phyloP scores from a whole-genome alignment of 1,284 basidiomycete genomes.

The Heterobasidion occidentale region DNA sequence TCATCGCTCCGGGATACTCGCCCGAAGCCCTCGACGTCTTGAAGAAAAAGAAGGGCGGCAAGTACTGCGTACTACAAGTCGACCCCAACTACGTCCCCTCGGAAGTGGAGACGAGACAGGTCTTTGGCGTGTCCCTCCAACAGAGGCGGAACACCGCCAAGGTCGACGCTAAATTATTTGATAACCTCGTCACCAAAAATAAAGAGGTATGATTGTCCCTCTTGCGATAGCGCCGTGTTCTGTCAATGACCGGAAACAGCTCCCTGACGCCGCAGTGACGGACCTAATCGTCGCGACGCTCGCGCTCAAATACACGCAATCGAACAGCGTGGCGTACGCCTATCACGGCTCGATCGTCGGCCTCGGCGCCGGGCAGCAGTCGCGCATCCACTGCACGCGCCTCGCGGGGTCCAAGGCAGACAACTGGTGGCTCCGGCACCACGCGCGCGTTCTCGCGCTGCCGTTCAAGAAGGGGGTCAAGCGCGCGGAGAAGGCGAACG shows the following conservation, averaged over 20 bases:
- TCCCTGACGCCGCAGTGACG: slow-evolving; percentile 67
- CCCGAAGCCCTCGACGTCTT: slow-evolving; percentile 87
- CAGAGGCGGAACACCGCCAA: slow-evolving; percentile 91
- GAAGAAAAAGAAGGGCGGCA: slow-evolving; percentile 95
- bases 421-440: slow-evolving; percentile 98
- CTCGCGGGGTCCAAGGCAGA: slow-evolving; percentile 98
- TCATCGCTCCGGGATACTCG: slow-evolving; percentile 93
- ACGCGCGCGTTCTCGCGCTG: slow-evolving; percentile 84
- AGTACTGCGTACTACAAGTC: slow-evolving; percentile 96
- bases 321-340: slow-evolving; percentile 97
- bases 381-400: slow-evolving; percentile 98
- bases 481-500: slow-evolving; percentile 97
- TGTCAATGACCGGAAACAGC: slow-evolving; percentile 29
- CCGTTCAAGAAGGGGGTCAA: slow-evolving; percentile 98
- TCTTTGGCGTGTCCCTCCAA: slow-evolving; percentile 89
- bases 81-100: slow-evolving; percentile 75
- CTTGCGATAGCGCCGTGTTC: not conserved
- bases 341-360: slow-evolving; percentile 91
- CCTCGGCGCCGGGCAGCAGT: slow-evolving; percentile 96
- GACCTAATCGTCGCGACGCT: slow-evolving; percentile 94
- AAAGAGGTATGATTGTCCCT: slow-evolving; percentile 53
- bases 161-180: slow-evolving; percentile 78
- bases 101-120: slow-evolving; percentile 87
- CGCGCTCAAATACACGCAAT: slow-evolving; percentile 98
- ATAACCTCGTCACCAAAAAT: slow-evolving; percentile 84